phyloP scores from a whole-genome alignment of 331 rosid species.

The Rosa hybrid region DNA sequence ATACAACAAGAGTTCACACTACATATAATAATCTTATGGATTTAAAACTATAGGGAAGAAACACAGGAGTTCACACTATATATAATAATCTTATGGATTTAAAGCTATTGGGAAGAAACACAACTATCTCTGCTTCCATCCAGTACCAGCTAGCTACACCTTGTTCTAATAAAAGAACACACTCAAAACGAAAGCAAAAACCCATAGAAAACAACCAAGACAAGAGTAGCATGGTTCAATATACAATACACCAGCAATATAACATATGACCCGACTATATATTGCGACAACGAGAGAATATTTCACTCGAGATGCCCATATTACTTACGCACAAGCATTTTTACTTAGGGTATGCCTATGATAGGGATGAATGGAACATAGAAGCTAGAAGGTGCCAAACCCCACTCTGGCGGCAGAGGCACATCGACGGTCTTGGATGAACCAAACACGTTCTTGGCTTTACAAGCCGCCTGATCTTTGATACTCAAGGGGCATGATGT shows the following conservation, averaged over 20 bases:
- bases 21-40: too few relatives aligned
- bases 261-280: neutral
- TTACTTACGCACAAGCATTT: neutral
- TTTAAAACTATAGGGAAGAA: neutral
- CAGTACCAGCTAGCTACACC: neutral
- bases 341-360: conserved; percentile 76
- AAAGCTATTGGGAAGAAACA: neutral
- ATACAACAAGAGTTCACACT: too few relatives aligned
- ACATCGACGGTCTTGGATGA: conserved; percentile 66
- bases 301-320: neutral
- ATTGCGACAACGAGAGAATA: neutral
- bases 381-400: conserved; percentile 76
- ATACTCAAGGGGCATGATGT: conserved; percentile 51
- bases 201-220: neutral
- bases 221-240: neutral
- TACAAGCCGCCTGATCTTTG: conserved; percentile 32
- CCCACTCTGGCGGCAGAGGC: conserved; percentile 82
- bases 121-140: neutral
- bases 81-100: too few relatives aligned
- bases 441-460: conserved; percentile 17
- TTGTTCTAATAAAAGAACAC: neutral
- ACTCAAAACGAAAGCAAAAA: neutral
- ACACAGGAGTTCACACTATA: too few relatives aligned
- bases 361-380: conserved; percentile 85
- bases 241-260: neutral